Conservation (phyloP, 805 yeast species). For the Metschnikowia henanensis region DNA sequence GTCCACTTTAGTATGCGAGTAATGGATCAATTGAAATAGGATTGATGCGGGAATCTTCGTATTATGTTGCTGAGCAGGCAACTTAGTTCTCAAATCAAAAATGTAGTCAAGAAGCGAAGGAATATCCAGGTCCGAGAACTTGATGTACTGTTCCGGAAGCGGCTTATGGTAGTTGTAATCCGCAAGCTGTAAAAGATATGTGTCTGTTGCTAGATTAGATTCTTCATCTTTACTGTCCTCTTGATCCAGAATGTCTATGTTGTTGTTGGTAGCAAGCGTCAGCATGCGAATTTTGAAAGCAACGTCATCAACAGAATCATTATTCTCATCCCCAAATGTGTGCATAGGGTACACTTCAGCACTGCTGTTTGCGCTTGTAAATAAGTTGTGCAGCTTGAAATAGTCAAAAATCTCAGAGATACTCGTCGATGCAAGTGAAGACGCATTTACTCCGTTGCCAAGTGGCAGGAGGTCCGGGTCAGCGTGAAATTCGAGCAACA, state of each 20-base stretch:
- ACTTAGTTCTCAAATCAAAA: conserved; percentile 44
- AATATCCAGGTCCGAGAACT: conserved; percentile 59
- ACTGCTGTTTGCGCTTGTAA: conserved; percentile 13
- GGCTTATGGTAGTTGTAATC: conserved; percentile 59
- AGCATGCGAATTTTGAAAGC: conserved; percentile 35
- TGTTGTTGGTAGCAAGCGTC: conserved; percentile 25
- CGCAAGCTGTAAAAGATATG: conserved; percentile 26
- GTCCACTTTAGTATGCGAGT: conserved; percentile 58
- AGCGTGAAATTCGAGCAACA: conserved; percentile 63
- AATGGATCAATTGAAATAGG: conserved; percentile 67
- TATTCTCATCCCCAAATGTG: conserved; percentile 18
- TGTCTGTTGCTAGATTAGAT: conserved; percentile 26
- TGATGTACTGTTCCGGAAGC: conserved; percentile 57
- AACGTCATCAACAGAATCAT: conserved; percentile 36
- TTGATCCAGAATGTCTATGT: conserved; percentile 22
- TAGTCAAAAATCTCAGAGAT: conserved; percentile 53
- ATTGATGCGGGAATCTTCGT: conserved; percentile 67
- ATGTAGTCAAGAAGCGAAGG: conserved; percentile 49
- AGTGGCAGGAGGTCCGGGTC: conserved; percentile 47
- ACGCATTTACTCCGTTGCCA: conserved; percentile 47
- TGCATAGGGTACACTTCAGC: conserved; percentile 17
- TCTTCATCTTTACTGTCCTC: conserved; percentile 28
- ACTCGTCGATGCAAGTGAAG: conserved; percentile 56
- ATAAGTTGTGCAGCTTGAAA: conserved; percentile 51
- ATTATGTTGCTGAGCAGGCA: conserved; percentile 40